phyloP scores from a whole-genome alignment of 1,284 basidiomycete species.

The Trichosporon sp. region DNA sequence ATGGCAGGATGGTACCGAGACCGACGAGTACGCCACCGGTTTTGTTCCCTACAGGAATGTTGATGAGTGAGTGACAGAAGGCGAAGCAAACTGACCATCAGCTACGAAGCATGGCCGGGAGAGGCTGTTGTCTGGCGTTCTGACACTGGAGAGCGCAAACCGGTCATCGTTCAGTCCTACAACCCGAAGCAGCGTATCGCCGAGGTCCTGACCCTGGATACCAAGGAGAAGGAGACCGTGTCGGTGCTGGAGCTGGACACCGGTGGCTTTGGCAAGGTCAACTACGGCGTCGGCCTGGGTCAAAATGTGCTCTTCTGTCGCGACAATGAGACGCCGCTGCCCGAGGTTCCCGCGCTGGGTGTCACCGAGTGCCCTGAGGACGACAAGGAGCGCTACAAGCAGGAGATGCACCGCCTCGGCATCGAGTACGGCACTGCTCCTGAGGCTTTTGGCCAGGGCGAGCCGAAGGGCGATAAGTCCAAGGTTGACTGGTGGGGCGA shows the following conservation, averaged over 20 bases:
- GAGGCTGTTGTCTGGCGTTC: slow-evolving; percentile 85
- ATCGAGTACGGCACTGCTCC: slow-evolving; percentile 27
- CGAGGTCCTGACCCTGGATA: slow-evolving; percentile 49
- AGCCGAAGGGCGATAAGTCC: slow-evolving; percentile 35
- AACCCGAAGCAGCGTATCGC: slow-evolving; percentile 73
- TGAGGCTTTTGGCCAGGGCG: slow-evolving; percentile 25
- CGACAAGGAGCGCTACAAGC: slow-evolving; percentile 30
- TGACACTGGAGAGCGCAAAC: slow-evolving; percentile 65
- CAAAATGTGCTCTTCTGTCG: slow-evolving; percentile 74
- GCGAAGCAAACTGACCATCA: slow-evolving; percentile 16
- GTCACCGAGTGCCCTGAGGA: slow-evolving; percentile 40
- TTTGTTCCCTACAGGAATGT: slow-evolving; percentile 72
- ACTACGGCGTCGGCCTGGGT: slow-evolving; percentile 75
- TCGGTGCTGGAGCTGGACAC: slow-evolving; percentile 86
- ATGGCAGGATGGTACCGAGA: slow-evolving; percentile 80
- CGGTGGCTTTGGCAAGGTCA: slow-evolving; percentile 57
- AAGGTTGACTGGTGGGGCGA: slow-evolving; percentile 58
- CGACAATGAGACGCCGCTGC: slow-evolving; percentile 41
- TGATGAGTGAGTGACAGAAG: slow-evolving; percentile 51
- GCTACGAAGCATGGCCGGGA: slow-evolving; percentile 68
- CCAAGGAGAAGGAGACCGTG: slow-evolving; percentile 64
- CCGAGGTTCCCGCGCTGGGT: slow-evolving; percentile 49
- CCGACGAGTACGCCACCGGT: slow-evolving; percentile 65
- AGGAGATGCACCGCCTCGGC: slow-evolving; percentile 35
- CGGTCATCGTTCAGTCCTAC: slow-evolving; percentile 77